A percentile compares a stretch with the other conserved stretches of the same genome.
phyloP scores from a whole-genome alignment of 2,329 filamentous ascomycete genomes.

The Lecanoromycetidae sp. region DNA sequence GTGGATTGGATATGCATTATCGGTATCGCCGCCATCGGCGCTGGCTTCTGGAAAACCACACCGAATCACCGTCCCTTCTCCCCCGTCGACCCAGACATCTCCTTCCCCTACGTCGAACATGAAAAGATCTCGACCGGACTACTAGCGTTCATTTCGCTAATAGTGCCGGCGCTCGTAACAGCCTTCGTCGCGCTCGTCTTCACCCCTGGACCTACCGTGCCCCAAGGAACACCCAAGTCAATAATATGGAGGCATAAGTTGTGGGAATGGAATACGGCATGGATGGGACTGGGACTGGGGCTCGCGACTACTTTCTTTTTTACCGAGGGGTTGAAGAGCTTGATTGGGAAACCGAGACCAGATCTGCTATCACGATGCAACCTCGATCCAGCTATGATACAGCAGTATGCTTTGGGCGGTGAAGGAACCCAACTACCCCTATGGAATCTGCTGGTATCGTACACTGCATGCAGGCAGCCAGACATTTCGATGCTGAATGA shows the following conservation, averaged over 20 bases:
- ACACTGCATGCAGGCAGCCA: constrained; percentile 59
- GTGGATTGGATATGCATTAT: constrained; percentile 66
- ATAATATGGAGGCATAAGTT: constrained; percentile 69
- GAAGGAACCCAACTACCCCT: constrained; percentile 39
- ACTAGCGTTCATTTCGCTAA: constrained; percentile 50
- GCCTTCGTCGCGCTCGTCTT: constrained; percentile 54
- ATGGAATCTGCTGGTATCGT: constrained; percentile 59
- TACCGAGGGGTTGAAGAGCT: constrained; percentile 72
- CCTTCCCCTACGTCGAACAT: constrained; percentile 57
- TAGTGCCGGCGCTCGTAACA: constrained; percentile 57
- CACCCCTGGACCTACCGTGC: constrained; percentile 59
- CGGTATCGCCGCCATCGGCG: constrained; percentile 47
- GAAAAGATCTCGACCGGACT: constrained; percentile 61
- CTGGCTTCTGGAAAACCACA: constrained; percentile 44
- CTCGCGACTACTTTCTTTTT: constrained; percentile 64
- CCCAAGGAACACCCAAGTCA: constrained; percentile 47
- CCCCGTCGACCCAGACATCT: constrained; percentile 62
- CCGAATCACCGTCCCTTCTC: constrained; percentile 62
- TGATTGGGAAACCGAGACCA: constrained; percentile 53
- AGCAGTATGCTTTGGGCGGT: constrained; percentile 50
- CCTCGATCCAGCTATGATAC: constrained; percentile 55
- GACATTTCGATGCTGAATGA: constrained; percentile 55
- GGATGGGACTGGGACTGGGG: constrained; percentile 67
- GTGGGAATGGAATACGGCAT: constrained; percentile 81
- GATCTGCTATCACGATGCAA: constrained; percentile 59